These are phyloP conservation scores for Ricinus communis DNA, from an alignment of 345 rosid genomes.

Conservation along the genomic window DNA sequence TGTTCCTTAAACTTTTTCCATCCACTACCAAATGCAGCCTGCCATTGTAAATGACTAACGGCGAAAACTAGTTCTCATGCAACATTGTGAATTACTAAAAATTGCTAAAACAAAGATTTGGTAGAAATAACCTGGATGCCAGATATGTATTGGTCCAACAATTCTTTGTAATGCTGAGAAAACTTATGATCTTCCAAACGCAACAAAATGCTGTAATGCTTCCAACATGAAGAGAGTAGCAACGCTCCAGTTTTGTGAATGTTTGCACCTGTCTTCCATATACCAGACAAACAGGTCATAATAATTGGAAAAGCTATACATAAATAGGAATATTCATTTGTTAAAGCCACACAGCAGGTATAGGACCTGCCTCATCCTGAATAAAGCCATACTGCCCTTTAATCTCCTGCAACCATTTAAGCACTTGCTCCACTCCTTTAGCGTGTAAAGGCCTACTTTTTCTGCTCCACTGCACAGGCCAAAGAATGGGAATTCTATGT, in stretches of 20 bases:
- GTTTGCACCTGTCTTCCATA: constrained; percentile 43
- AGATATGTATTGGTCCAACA: constrained; percentile 68
- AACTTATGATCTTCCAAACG: constrained; percentile 72
- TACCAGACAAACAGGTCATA: constrained; percentile 23
- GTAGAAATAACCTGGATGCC: constrained; percentile 69
- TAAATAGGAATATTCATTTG: constrained; percentile 10
- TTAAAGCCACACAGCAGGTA: constrained; percentile 22
- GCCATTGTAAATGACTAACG: no score
- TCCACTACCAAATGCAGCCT: neutral
- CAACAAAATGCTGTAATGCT: constrained; percentile 64
- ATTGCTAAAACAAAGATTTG: neutral
- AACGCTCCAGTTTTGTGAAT: constrained; percentile 40
- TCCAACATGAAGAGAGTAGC: constrained; percentile 88
- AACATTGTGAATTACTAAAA: no score
- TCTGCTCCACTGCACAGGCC: constrained; percentile 68
- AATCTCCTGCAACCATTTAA: constrained; percentile 74
- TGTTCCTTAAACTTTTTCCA: neutral
- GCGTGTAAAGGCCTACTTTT: constrained; percentile 79
- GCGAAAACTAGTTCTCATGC: no score
- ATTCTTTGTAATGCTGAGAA: constrained; percentile 53
- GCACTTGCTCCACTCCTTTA: constrained; percentile 71
- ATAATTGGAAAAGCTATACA: constrained; percentile 24
- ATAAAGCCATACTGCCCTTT: constrained; percentile 41
- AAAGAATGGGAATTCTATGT: constrained; percentile 16
- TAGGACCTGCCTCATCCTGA: constrained; percentile 71